Evolutionary conservation across 805 yeast species (phyloP).

Genomic region (Yarrowia sp.): DNA sequence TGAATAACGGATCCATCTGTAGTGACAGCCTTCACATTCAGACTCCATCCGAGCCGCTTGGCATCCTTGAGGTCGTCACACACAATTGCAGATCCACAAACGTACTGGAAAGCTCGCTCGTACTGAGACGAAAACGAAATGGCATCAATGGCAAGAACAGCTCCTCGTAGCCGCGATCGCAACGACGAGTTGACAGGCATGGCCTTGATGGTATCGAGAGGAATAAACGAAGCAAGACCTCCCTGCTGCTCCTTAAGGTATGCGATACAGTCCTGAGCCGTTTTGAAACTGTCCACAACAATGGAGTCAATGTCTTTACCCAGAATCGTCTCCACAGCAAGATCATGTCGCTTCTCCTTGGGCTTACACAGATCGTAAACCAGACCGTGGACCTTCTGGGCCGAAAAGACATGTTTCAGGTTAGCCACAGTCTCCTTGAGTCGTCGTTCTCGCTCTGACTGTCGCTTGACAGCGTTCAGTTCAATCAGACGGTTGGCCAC

Average conservation of each 20-base stretch:
- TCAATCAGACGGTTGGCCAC: constrained; percentile 63
- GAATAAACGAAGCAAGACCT: constrained; percentile 84
- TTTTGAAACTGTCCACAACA: constrained; percentile 66
- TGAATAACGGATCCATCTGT: constrained; percentile 82
- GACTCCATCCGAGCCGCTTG: constrained; percentile 65
- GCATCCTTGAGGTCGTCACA: constrained; percentile 72
- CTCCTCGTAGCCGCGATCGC: constrained; percentile 49
- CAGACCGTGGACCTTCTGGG: constrained; percentile 64
- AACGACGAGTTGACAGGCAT: constrained; percentile 52
- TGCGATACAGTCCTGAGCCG: constrained; percentile 73
- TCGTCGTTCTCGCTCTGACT: constrained; percentile 63
- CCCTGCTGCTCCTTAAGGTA: constrained; percentile 79
- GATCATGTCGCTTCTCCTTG: constrained; percentile 62
- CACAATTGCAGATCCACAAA: constrained; percentile 73
- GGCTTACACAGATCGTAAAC: constrained; percentile 79
- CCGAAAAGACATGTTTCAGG: constrained; percentile 72
- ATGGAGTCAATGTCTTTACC: constrained; percentile 81
- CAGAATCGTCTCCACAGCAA: constrained; percentile 70
- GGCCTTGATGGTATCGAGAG: constrained; percentile 70
- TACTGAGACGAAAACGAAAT: constrained; percentile 60
- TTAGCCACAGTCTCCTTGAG: constrained; percentile 69
- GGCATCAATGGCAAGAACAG: constrained; percentile 65
- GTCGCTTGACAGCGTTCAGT: constrained; percentile 70
- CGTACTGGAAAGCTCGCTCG: constrained; percentile 76
- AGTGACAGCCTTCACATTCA: constrained; percentile 64